Evolutionary conservation across 2,329 filamentous ascomycete species (phyloP), one percentile per base, ranked within the genome.

Genomic region (Xylaria sp.): DNA sequence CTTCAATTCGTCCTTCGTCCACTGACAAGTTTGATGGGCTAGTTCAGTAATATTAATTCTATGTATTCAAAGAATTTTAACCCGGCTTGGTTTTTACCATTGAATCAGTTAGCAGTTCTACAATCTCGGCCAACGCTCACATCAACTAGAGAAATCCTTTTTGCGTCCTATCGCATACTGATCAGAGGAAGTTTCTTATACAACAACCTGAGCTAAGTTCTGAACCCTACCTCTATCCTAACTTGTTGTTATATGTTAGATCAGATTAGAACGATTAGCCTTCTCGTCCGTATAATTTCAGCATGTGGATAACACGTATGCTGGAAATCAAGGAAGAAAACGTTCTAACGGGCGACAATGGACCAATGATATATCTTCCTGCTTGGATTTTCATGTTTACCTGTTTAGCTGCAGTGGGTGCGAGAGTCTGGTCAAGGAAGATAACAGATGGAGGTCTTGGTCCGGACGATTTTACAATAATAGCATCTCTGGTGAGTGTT

Each of bases 381-480:
- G 63, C 70, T 2, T 73, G 46, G 26, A 60, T 77, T 10, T 79
- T 78, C 51, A 26, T 76, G 2, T 65, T 73, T 33, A 15, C 76
- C 31, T 77, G 74, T 36, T 75, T 75, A 0, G n/a, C 76, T 6
- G 48, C 75, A 2, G 77, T 78, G 10, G 72, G 64, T 5, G 72
- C 67, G 1, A 71, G 76, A 46, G 58, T 78, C 44, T 78, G 77
- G 76, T 74, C 74, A 17, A 74, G 76, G 23, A 67, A 70, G 26
- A 70, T 71, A 20, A 71, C 71, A 17, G 72, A 74, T 1, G 74
- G 72, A 40, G 70, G 69, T 10, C 63, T 76, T 7, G 75, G 77
- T 13, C 48, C 71, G 0, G 77, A 78, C 58, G 77, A 79, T 51
- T 77, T 73, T 54, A 76, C 74, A n/a, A 75, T 78, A n/a, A 20